Evolutionary conservation across 768 basidiomycete species (phyloP).

Genomic region (Pulveroboletus frians): DNA sequence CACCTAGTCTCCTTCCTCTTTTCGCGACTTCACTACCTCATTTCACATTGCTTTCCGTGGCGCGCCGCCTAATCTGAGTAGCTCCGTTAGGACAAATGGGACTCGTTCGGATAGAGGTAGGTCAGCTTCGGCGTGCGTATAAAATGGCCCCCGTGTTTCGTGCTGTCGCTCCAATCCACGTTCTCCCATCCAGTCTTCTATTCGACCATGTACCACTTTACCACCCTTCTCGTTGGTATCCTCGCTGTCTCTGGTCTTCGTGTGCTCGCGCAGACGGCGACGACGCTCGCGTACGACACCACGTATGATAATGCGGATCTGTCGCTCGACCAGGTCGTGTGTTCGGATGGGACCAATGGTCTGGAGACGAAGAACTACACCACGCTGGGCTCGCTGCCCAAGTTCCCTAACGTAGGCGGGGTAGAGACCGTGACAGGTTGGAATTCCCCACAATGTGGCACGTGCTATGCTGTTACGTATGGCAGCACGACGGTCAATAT

Average conservation of each 20-base stretch:
- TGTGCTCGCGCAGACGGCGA: conserved; percentile 17
- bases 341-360: conserved; percentile 37
- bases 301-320: conserved; percentile 31
- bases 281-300: conserved; percentile 34
- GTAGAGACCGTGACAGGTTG: conserved; percentile 18
- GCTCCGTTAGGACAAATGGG: no score
- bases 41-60: no score
- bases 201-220: conserved; percentile 22
- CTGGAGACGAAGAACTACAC: conserved; percentile 30
- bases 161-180: no score
- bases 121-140: no score
- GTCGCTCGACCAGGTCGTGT: conserved; percentile 31
- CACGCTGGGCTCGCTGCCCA: conserved; percentile 35
- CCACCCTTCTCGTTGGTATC: conserved; percentile 12
- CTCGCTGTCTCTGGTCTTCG: conserved; percentile 13
- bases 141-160: no score
- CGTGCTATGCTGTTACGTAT: conserved; percentile 30
- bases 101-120: no score
- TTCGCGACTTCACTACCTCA: no score
- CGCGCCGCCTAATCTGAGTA: no score
- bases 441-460: conserved; percentile 25
- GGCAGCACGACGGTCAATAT: conserved; percentile 39
- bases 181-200: no score
- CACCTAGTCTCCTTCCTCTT: no score
- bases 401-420: conserved; percentile 37